phyloP scores from a whole-genome alignment of 2,329 filamentous ascomycete genomes.

The Pseudogymnoascus sp. region DNA sequence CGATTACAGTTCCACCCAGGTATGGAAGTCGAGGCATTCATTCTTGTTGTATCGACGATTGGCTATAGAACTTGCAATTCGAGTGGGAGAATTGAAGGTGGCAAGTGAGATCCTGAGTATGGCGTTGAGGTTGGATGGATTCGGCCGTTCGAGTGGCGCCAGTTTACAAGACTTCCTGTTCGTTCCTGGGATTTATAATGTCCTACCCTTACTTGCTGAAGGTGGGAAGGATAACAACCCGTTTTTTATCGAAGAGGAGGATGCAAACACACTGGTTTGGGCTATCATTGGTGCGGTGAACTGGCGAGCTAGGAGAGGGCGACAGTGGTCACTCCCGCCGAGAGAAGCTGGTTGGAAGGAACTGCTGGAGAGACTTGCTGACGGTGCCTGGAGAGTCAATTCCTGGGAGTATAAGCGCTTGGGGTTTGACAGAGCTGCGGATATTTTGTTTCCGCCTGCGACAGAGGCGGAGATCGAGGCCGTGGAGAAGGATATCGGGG shows the following conservation, averaged over 20 bases:
- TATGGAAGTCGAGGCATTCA: constrained; percentile 7
- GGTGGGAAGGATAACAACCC: constrained; percentile 13
- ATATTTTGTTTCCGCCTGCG: constrained; percentile 14
- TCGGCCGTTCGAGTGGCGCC: constrained; percentile 7
- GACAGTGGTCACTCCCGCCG: constrained; percentile 10
- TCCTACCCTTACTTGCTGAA: constrained; percentile 13
- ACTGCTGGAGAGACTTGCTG: constrained; percentile 13
- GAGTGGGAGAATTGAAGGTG: constrained; percentile 11
- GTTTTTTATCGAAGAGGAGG: constrained; percentile 11
- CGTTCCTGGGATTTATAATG: constrained; percentile 15
- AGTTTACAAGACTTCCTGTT: constrained; percentile 11
- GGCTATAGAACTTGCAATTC: constrained; percentile 13
- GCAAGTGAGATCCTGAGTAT: constrained; percentile 12
- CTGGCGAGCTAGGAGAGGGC: constrained; percentile 10
- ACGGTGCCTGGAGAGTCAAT: constrained; percentile 14
- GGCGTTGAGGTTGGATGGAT: constrained; percentile 13
- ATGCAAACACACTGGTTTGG: constrained; percentile 11
- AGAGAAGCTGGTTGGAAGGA: constrained; percentile 14
- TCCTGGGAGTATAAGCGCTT: constrained; percentile 7
- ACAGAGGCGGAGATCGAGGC: constrained; percentile 13
- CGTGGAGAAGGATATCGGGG: constrained; percentile 11
- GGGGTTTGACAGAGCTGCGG: constrained; percentile 7
- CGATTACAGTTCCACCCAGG: background rate
- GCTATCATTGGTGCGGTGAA: constrained; percentile 9
- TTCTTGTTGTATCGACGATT: constrained; percentile 12